Evolutionary conservation across 2,329 filamentous ascomycete genomes (phyloP), one percentile per base, ranked within the genome.

Genomic region (Penicillium sp.): DNA sequence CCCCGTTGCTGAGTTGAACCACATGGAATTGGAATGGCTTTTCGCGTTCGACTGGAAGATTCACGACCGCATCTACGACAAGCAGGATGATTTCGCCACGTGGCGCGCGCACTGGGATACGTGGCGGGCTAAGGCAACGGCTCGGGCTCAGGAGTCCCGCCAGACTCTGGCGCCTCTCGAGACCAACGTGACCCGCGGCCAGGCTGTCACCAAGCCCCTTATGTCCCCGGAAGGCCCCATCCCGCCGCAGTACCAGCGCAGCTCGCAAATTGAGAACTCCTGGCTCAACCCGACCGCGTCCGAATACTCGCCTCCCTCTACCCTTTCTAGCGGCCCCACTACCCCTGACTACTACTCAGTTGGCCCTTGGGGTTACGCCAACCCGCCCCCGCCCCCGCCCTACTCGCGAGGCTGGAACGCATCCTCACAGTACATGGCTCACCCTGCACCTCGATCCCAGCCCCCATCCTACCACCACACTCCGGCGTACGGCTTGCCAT

Each of bases 1-100:
- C 65, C 82, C 88, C 33, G 91, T 96, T 21, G 78, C 84, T 3
- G 91, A 96, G 71, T 82, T 97, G 66, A 96, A 96, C 78, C 81
- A 83, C 59, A 84, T 96, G 73, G 93, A 97, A 80, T 86, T 89
- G 68, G 89, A 95, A 67, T 97, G 93, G 93, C 83, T 97, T 41
- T 82, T 86, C 55, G 87, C 88, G 42, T 94, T 95, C 73, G 82
- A 86, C 66, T 96, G 91, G 88, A 84, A 87, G 64, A 86, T 97
- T 54, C 94, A 96, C 71, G 89, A 94, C 71, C 92, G 95, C 70
- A 86, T 93, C 29, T 84, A 90, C 63, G 84, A 87, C 67, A 86
- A 88, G 71, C 86, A 91, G 69, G 77, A 80, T 65, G 92, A 86
- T 35, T 88, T 88, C 71, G 76, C 80, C 49, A 81, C 82, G 31